Conservation (phyloP, 805 yeast species). For the Geotrichum ghanense region DNA sequence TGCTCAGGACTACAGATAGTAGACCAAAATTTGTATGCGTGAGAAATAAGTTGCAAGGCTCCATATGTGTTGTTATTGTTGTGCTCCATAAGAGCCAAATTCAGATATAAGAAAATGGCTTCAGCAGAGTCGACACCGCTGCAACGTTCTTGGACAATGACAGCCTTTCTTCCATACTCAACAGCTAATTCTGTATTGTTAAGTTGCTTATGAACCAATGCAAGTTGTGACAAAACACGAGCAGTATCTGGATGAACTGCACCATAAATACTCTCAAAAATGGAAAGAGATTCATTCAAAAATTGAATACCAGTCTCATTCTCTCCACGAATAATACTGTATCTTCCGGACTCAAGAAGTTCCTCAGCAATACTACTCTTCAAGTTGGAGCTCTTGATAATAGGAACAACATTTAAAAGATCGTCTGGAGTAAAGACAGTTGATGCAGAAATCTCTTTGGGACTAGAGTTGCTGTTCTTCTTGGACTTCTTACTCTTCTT, state of each 20-base stretch:
- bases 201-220: constrained; percentile 54
- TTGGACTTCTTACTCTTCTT: constrained; percentile 23
- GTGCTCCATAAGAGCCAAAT: constrained; percentile 64
- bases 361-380: constrained; percentile 63
- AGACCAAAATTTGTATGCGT: constrained; percentile 50
- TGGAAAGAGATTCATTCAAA: constrained; percentile 55
- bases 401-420: constrained; percentile 58
- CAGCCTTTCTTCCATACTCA: constrained; percentile 54
- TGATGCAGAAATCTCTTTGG: constrained; percentile 14
- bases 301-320: constrained; percentile 48
- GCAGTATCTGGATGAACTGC: constrained; percentile 70
- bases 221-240: constrained; percentile 50
- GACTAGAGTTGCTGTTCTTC: constrained; percentile 1
- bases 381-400: constrained; percentile 60
- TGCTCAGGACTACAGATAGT: constrained; percentile 50
- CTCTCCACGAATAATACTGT: constrained; percentile 18
- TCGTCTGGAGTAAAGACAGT: constrained; percentile 44
- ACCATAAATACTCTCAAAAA: constrained; percentile 80
- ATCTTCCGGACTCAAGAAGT: constrained; percentile 33
- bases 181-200: constrained; percentile 49
- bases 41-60: constrained; percentile 49
- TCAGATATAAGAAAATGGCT: constrained; percentile 57
- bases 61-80: constrained; percentile 46
- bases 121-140: constrained; percentile 74
- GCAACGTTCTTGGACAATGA: constrained; percentile 65